Base-by-base conservation (phyloP, 495 filamentous ascomycete species). In the Pseudoneurospora amorphoporcata region DNA sequence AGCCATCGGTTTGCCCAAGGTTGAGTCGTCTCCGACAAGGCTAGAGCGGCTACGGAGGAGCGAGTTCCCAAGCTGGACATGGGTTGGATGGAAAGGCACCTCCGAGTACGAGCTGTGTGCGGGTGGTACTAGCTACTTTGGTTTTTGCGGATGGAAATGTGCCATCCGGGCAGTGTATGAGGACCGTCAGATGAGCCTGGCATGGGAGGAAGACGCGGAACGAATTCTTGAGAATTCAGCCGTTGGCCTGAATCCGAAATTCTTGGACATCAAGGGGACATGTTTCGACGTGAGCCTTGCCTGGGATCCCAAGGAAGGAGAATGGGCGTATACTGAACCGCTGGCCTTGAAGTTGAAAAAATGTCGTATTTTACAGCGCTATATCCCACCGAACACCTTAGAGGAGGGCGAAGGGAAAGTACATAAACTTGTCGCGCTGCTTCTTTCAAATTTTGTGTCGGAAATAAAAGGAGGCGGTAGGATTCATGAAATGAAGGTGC, bases 361-460 rank as follows among this genome's bases (percentile, higher is more conserved):
- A 3, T 7, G 4, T 12, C 0, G 2, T 2, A 8, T 32, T 16
- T 4, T 4, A 8, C 3, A 32, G 0, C 4, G 3, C 3, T 3
- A 4, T 0, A 47, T 61, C 10, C 53, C 53, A 61, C 53, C 53
- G 14, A 35, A 61, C 2, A 61, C 53, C 3, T 61, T 61, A 17
- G 53, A 35, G 6, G 3, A 61, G 23, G 53, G 5, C 7, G 53
- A 8, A 17, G 29, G 53, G 7, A 61, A 8, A 4, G 29, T 35
- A 35, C 29, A 61, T 7, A 3, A 17, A 8, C 29, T 61, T 1
- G 53, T 61, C 3, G 53, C 23, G 29, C 14, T 61, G 29, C 12
- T 35, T 8, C 29, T 61, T 37, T 37, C 35, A 5, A 3, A 37
- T 37, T 37, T 37, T 37, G 35, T 37, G 35, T 37, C 35, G 35